Evolutionary conservation across 164 flowering plant species (phyloP).

Genomic region (Santalum album): DNA sequence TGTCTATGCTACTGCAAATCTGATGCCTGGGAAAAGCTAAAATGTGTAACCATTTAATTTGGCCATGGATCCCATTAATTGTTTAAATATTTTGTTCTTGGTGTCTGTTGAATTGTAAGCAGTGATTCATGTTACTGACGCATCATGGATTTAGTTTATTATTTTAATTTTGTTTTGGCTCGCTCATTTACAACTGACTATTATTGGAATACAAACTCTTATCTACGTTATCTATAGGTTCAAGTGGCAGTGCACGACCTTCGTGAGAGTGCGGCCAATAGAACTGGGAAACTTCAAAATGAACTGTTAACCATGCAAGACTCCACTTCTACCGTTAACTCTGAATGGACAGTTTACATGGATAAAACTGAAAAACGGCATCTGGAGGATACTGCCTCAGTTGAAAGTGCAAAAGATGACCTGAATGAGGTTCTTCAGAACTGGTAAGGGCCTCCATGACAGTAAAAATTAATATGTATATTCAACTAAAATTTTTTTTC

Average conservation of each 20-base stretch:
- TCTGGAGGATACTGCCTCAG: slow-evolving; percentile 65
- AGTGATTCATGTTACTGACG: too few species aligned
- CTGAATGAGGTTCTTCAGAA: slow-evolving; percentile 60
- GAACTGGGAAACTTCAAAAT: slow-evolving; percentile 56
- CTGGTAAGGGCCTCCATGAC: slow-evolving; percentile 39
- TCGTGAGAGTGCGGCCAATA: slow-evolving; percentile 66
- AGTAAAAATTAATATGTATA: too few species aligned
- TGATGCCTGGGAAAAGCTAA: too few species aligned
- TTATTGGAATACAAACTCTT: too few species aligned
- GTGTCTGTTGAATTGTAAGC: too few species aligned
- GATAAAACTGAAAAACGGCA: slow-evolving; percentile 66
- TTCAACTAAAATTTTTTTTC: background rate
- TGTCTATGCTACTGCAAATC: too few species aligned
- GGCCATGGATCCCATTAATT: too few species aligned
- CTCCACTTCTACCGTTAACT: slow-evolving; percentile 53
- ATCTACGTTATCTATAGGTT: slow-evolving; percentile 35
- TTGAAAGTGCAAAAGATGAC: slow-evolving; percentile 64
- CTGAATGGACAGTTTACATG: slow-evolving; percentile 71
- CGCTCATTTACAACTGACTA: too few species aligned
- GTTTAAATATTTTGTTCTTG: too few species aligned
- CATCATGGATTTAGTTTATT: too few species aligned
- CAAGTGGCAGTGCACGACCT: slow-evolving; percentile 70
- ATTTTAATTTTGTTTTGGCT: too few species aligned
- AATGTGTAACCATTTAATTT: too few species aligned
- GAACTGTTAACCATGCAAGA: slow-evolving; percentile 83